phyloP scores from a whole-genome alignment of 257 asterid genomes.

The Penstemon newberryi region DNA sequence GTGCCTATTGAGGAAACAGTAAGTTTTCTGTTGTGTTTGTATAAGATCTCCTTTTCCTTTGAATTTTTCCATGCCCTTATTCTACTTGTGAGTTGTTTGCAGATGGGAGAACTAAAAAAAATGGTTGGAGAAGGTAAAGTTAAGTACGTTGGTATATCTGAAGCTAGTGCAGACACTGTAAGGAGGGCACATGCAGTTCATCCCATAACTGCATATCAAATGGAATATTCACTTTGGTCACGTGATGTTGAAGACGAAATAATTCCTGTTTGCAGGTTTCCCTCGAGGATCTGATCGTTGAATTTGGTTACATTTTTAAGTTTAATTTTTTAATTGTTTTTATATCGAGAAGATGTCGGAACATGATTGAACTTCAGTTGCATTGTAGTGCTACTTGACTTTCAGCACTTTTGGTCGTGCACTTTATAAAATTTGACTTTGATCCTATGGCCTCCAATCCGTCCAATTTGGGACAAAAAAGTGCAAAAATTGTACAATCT shows the following conservation, averaged over 20 bases:
- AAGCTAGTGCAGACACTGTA: conserved; percentile 59
- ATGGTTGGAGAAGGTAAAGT: conserved; percentile 63
- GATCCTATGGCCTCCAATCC: too few relatives aligned
- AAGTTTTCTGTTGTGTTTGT: conserved; percentile 14
- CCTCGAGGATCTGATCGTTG: not conserved
- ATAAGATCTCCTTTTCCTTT: not conserved
- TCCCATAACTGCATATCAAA: conserved; percentile 65
- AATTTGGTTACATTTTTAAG: not conserved
- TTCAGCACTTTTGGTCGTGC: too few relatives aligned
- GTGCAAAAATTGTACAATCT: too few relatives aligned
- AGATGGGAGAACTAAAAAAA: conserved; percentile 51
- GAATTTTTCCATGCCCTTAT: not conserved
- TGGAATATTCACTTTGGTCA: conserved; percentile 21
- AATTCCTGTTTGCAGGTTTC: conserved; percentile 35
- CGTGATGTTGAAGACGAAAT: too few relatives aligned
- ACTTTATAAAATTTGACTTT: too few relatives aligned
- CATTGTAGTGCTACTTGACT: too few relatives aligned
- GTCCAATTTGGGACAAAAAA: too few relatives aligned
- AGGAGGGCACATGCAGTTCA: conserved; percentile 67
- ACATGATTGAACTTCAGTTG: too few relatives aligned
- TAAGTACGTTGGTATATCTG: conserved; percentile 65
- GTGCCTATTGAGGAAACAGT: conserved; percentile 35
- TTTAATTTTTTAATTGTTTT: too few relatives aligned
- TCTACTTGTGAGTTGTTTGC: conserved; percentile 4
- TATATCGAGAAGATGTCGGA: too few relatives aligned